phyloP scores from a whole-genome alignment of 371 early-diverging fungal species.

The Haplosporangium sp. region DNA sequence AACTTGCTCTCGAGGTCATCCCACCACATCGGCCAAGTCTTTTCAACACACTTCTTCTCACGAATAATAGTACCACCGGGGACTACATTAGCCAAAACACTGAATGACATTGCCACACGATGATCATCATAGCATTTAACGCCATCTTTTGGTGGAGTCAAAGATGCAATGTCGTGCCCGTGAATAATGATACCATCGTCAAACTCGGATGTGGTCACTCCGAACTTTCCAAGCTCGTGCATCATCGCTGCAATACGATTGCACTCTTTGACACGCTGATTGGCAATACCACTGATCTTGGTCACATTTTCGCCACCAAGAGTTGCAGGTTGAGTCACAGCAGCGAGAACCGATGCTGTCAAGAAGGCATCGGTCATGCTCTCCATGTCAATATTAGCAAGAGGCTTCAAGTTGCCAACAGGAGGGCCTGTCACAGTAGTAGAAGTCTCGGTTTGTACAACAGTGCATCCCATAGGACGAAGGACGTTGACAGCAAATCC shows the following conservation, averaged over 20 bases:
- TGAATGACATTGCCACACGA: slow-evolving; percentile 97
- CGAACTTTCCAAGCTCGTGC: slow-evolving; percentile 90
- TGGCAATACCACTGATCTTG: slow-evolving; percentile 94
- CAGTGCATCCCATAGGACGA: slow-evolving; percentile 91
- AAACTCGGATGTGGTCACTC: slow-evolving; percentile 85
- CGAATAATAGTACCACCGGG: slow-evolving; percentile 82
- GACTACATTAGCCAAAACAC: slow-evolving; percentile 84
- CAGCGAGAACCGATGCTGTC: slow-evolving; percentile 94
- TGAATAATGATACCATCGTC: slow-evolving; percentile 93
- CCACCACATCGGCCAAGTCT: slow-evolving; percentile 99
- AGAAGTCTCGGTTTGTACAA: slow-evolving; percentile 86
- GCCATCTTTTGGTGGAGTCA: slow-evolving; percentile 72
- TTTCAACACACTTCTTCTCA: slow-evolving; percentile 97
- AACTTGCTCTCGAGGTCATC: slow-evolving; percentile 86
- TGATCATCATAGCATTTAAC: slow-evolving; percentile 97
- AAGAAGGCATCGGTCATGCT: slow-evolving; percentile 98
- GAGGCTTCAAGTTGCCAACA: slow-evolving; percentile 75
- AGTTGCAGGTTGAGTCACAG: slow-evolving; percentile 74
- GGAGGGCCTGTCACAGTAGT: slow-evolving; percentile 95
- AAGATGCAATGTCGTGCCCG: slow-evolving; percentile 70
- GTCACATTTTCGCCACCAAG: slow-evolving; percentile 72
- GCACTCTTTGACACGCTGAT: slow-evolving; percentile 98
- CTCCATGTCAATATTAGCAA: slow-evolving; percentile 94
- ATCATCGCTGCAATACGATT: slow-evolving; percentile 98
- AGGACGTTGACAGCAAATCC: slow-evolving; percentile 94